Conservation (phyloP, 1,284 basidiomycete genomes). For the Mixia osmundae region DNA sequence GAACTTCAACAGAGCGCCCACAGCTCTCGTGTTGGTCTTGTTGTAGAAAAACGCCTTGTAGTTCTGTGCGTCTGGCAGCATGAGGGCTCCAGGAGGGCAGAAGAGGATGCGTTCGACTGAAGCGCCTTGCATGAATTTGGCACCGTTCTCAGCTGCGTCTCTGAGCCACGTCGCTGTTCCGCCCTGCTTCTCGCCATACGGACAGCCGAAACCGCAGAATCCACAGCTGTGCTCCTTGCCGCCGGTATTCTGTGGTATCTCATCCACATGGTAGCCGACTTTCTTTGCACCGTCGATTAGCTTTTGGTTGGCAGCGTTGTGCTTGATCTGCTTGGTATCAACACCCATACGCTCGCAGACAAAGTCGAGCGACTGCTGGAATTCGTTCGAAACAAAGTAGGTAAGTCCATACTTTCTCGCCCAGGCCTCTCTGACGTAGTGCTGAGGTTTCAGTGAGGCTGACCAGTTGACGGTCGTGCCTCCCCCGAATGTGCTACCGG, state of each 20-base stretch:
- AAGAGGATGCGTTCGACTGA: conserved; percentile 24
- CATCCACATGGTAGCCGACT: conserved; percentile 20
- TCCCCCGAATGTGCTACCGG: conserved; percentile 26
- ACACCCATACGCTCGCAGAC: conserved; percentile 25
- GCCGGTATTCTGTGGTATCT: conserved; percentile 24
- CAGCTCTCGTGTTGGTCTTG: conserved; percentile 11
- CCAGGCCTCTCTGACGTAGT: conserved; percentile 24
- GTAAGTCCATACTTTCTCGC: conserved; percentile 22
- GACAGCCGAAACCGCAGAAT: conserved; percentile 24
- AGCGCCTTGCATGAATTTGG: conserved; percentile 20
- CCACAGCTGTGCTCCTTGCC: conserved; percentile 24
- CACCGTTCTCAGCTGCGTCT: conserved; percentile 22
- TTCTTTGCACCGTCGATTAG: conserved; percentile 19
- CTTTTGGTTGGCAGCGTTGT: conserved; percentile 22
- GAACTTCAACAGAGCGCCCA: conserved; percentile 14
- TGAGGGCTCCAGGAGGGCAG: conserved; percentile 4
- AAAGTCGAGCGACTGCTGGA: conserved; percentile 22
- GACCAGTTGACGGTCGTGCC: conserved; percentile 29
- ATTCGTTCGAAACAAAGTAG: conserved; percentile 21
- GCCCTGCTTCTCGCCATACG: conserved; percentile 22
- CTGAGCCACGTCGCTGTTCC: conserved; percentile 22
- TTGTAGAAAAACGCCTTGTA: conserved; percentile 8
- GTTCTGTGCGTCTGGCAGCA: too few species aligned
- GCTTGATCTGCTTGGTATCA: conserved; percentile 20
- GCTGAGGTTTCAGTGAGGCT: conserved; percentile 24